Evolutionary conservation across 805 yeast species (phyloP).

Genomic region (Suhomyces sp.): DNA sequence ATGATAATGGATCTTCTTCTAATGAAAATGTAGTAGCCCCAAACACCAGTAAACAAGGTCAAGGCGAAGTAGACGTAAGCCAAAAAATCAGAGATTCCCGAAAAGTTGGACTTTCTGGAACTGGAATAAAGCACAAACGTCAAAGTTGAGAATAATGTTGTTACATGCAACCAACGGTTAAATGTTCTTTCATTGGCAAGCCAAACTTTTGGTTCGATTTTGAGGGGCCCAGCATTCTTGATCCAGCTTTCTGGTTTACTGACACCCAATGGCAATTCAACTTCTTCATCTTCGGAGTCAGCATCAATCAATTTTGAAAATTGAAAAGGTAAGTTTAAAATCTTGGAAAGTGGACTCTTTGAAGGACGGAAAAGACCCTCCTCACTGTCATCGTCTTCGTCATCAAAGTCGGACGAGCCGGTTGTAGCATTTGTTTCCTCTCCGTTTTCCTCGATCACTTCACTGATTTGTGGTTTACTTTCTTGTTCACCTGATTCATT

Average conservation of each 20-base stretch:
- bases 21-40: constrained; percentile 84
- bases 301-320: constrained; percentile 50
- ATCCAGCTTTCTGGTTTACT: constrained; percentile 73
- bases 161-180: constrained; percentile 90
- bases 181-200: constrained; percentile 97
- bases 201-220: constrained; percentile 98
- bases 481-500: constrained; percentile 6
- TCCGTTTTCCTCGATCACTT: constrained; percentile 7
- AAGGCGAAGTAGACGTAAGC: constrained; percentile 80
- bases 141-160: constrained; percentile 76
- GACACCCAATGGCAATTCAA: constrained; percentile 86
- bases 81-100: constrained; percentile 59
- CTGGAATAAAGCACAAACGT: constrained; percentile 83
- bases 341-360: constrained; percentile 12
- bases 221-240: constrained; percentile 87
- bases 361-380: constrained; percentile 4
- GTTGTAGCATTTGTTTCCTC: constrained; percentile 8
- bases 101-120: constrained; percentile 62
- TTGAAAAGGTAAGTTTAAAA: constrained; percentile 26
- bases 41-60: constrained; percentile 77
- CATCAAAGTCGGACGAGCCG: constrained; percentile 29
- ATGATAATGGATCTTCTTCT: constrained; percentile 69
- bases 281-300: constrained; percentile 82
- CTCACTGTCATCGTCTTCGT: constrained; percentile 32
- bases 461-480: not conserved